Evolutionary conservation across 257 asterid species (phyloP).

Genomic region (Nicotiana undulata): DNA sequence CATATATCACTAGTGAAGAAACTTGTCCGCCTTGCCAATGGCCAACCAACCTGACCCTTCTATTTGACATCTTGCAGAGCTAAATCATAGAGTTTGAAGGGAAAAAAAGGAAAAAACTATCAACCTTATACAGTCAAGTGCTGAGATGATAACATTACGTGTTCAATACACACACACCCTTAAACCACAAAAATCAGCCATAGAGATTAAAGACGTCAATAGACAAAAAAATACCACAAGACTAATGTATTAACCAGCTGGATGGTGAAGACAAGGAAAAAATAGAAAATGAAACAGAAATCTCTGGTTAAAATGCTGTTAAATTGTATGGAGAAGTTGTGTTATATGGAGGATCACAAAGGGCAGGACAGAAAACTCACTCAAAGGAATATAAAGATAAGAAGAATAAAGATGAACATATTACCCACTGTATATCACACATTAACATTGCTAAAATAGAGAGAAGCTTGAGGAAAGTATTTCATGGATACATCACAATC

Average conservation of each 20-base stretch:
- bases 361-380: background rate
- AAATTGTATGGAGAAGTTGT: background rate
- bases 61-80: background rate
- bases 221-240: background rate
- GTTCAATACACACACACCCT: background rate
- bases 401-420: background rate
- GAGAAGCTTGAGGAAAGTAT: background rate
- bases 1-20: background rate
- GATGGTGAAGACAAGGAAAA: background rate
- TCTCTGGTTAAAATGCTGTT: background rate
- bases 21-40: background rate
- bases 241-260: background rate
- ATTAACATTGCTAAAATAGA: background rate
- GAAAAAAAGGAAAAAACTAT: background rate
- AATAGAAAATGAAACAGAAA: background rate
- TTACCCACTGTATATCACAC: background rate
- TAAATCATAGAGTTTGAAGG: background rate
- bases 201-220: background rate
- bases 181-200: background rate
- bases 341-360: background rate
- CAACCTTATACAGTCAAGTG: background rate
- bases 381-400: background rate
- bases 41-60: background rate
- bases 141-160: background rate
- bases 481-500: background rate